A percentile compares a stretch with the other conserved stretches of the same genome.
Evolutionary conservation across 148 eudicot species (phyloP).

Genomic region (Polygonum maritimum): DNA sequence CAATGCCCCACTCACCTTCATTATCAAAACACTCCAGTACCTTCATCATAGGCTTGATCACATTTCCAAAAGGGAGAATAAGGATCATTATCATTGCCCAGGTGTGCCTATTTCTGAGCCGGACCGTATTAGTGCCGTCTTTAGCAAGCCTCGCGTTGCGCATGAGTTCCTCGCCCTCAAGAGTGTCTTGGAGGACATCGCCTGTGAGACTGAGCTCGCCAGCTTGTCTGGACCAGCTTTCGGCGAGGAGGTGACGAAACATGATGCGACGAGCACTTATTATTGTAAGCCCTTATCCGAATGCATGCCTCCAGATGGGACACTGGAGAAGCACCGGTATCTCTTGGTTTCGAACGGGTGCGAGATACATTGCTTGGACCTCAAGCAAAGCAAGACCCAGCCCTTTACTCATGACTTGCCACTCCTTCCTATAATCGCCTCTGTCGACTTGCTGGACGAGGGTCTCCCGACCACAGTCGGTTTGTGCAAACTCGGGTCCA

Average conservation of each 20-base stretch:
- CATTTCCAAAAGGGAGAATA: no score
- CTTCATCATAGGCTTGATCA: no score
- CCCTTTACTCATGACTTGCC: not conserved
- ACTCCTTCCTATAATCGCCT: not conserved
- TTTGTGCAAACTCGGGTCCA: not conserved
- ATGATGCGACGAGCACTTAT: not conserved
- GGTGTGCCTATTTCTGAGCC: not conserved
- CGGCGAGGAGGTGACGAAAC: not conserved
- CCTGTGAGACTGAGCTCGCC: no score
- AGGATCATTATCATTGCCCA: no score
- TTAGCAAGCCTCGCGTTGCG: not conserved
- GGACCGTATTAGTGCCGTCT: not conserved
- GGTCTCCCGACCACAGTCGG: not conserved
- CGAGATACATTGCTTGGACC: not conserved
- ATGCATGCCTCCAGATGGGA: not conserved
- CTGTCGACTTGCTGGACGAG: not conserved
- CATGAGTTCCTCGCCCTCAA: not conserved
- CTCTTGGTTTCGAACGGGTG: not conserved
- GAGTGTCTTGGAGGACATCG: not conserved
- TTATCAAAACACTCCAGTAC: no score
- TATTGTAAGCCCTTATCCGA: no score
- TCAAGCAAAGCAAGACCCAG: not conserved
- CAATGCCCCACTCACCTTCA: no score
- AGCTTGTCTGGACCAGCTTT: no score
- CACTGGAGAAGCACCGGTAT: not conserved